Base-by-base conservation (phyloP, 1,284 basidiomycete species). In the Heimioporus retisporus region DNA sequence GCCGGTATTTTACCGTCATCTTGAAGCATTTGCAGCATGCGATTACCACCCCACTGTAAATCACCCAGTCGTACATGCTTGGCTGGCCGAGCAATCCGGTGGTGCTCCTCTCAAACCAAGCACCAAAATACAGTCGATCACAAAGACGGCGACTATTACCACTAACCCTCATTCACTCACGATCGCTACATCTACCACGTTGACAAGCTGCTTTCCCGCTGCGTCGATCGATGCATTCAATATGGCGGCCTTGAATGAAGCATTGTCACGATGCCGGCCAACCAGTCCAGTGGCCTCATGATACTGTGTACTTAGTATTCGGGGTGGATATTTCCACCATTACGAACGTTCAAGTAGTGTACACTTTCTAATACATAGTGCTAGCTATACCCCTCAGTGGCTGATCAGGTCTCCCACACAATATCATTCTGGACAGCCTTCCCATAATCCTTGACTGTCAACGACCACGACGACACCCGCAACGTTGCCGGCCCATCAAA, bases 11-110 rank as follows among this genome's bases (percentile, higher is more conserved):
- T 82, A 78, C 15, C 82, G 80, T 6, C 82, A 84, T 61, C 79
- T 90, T 19, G 82, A 85, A 60, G 59, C 86, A 25, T 89, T 86
- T 64, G 79, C 80, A 35, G 79, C 83, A 4, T 88, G 85, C 71
- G 74, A 77, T 25, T 82, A 77, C 68, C 68, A 72, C 14, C 87
- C 87, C 4, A 81, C 80, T 3, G 55, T 69, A 25, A 78, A 80
- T 31, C 82, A 85, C 65, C 82, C 84, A 23, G 70, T 80, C 46
- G 75, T 85, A 19, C 76, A 71, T 54, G 78, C 80, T 40, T 84
- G 81, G 83, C 71, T 80, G 55, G 71, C 73, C 21, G 72, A 77
- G 62, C 78, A 75, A 40, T 77, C 74, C 23, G 68, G 78, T 60
- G 64, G 67, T 16, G 44, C 60, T 54, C 42, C 60, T 15, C 35